Base-by-base conservation (phyloP, 1,284 basidiomycete genomes). In the Puccinia horiana region DNA sequence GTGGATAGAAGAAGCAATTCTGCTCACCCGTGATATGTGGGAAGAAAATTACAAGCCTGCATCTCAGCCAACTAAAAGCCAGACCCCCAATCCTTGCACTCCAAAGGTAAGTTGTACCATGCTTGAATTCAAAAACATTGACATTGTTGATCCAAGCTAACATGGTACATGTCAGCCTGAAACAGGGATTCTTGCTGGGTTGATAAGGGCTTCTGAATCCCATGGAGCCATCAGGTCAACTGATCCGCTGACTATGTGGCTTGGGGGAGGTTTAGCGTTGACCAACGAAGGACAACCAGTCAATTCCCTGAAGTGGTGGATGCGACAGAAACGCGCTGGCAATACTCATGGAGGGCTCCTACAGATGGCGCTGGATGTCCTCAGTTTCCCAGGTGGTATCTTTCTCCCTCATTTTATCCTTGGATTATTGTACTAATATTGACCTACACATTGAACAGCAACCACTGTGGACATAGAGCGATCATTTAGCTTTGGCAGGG, bases 21-120 rank as follows among this genome's bases (percentile, higher is more conserved):
- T 29, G 29, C 63, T 40, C 35, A 67, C 63, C 2, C 32, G n/a
- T 2, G 63, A 67, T 9, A 67, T 67, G 63, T 67, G 63, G 32
- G 63, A 67, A 67, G 2, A 29, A 2, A n/a, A 40, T 23, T 67
- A 67, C 35, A 67, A 67, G 18, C 35, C 40, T 20, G 23, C 9
- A 67, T 14, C 56, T 29, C 56, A 67, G 35, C 35, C 35, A 20
- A 40, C 26, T 35, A 40, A 29, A 67, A 20, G 32, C 14, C 63
- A 67, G n/a, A 67, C 8, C 35, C 8, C 14, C 26, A 29, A 44
- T 67, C 40, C n/a, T n/a, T 40, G 14, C 29, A 20, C 20, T 16
- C 63, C 63, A 58, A 67, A 67, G 40, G 35, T 67, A 23, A 67
- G 63, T 67, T n/a, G n/a, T n/a, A n/a, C n/a, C n/a, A 40, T n/a